Evolutionary conservation across 2,329 filamentous ascomycete species (phyloP).

Genomic region (Diaporthe sp.): DNA sequence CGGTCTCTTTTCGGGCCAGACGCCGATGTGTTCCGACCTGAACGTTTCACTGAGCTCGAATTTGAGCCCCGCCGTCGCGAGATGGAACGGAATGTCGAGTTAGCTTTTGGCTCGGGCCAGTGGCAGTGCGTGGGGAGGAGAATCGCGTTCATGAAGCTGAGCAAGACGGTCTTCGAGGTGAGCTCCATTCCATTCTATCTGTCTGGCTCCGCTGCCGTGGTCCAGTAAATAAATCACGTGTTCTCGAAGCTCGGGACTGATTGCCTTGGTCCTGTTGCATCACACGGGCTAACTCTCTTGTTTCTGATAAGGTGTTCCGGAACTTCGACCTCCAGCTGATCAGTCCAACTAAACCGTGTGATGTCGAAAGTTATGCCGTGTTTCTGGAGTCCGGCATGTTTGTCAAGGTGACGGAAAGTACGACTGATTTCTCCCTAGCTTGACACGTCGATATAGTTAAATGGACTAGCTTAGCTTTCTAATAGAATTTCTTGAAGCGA

Average conservation of each 20-base stretch:
- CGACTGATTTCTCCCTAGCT: neutral
- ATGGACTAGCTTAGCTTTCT: no score
- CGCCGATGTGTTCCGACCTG: conserved; percentile 68
- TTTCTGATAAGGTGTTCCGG: neutral
- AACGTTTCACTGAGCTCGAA: conserved; percentile 66
- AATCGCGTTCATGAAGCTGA: conserved; percentile 54
- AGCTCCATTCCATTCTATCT: conserved; percentile 37
- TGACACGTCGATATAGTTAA: neutral
- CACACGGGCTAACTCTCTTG: conserved; percentile 38
- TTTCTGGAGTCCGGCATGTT: conserved; percentile 7
- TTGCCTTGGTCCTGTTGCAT: conserved; percentile 48
- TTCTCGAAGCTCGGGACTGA: conserved; percentile 49
- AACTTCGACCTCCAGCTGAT: conserved; percentile 34
- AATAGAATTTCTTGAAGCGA: no score
- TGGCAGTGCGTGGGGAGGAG: conserved; percentile 53
- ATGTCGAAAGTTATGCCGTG: neutral
- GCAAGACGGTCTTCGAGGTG: conserved; percentile 54
- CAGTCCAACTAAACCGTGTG: conserved; percentile 47
- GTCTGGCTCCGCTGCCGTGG: conserved; percentile 47
- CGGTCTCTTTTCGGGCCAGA: conserved; percentile 54
- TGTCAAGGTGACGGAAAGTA: neutral
- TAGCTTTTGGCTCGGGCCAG: conserved; percentile 52
- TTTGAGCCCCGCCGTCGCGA: conserved; percentile 38
- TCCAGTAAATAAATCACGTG: conserved; percentile 47
- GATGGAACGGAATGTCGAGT: conserved; percentile 47